These are phyloP conservation scores for Perkinsus chesapeaki DNA, from an alignment of 169 alveolate genomes.

Conservation along the genomic window DNA sequence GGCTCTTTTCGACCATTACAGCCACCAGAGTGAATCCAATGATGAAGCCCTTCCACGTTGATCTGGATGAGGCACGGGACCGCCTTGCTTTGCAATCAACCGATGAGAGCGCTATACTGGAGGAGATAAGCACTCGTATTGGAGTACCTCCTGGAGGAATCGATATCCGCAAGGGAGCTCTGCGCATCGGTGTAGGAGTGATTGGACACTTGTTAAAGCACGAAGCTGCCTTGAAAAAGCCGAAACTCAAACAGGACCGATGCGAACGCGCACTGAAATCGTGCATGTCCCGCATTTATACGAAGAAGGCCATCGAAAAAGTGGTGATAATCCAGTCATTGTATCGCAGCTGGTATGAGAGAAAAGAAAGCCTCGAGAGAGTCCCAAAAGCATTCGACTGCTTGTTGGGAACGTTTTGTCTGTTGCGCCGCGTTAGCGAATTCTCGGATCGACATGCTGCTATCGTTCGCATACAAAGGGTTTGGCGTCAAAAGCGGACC, in stretches of 20 bases:
- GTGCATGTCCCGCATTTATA: neutral
- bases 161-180: neutral
- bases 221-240: neutral
- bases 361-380: neutral
- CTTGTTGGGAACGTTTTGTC: neutral
- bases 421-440: neutral
- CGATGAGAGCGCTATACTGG: neutral
- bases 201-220: neutral
- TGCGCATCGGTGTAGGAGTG: neutral
- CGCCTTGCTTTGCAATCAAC: neutral
- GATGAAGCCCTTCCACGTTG: neutral
- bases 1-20: neutral
- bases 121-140: neutral
- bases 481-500: neutral
- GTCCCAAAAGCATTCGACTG: neutral
- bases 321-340: neutral
- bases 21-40: neutral
- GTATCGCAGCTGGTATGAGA: neutral
- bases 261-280: neutral
- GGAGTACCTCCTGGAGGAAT: neutral
- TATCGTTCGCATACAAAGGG: neutral
- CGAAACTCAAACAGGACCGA: neutral
- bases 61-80: neutral
- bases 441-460: no score
- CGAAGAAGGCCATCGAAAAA: neutral